Evolutionary conservation across 2,329 filamentous ascomycete species (phyloP), one percentile per base, ranked within the genome.

Genomic region (Xylariaceae sp.): DNA sequence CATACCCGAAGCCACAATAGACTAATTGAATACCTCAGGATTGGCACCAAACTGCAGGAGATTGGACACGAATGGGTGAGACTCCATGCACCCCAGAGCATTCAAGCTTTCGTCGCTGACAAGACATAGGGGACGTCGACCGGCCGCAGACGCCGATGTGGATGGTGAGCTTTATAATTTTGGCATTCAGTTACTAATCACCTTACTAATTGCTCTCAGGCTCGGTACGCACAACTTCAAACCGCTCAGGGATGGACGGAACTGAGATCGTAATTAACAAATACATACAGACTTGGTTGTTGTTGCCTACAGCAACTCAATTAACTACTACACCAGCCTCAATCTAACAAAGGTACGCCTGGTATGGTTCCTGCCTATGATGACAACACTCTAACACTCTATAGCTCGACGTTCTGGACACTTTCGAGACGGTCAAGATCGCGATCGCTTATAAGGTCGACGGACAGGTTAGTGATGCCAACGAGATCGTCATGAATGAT

Each of bases 391-490:
- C 22, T 43, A 31, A 31, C 41, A 14, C 41, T 43, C n/a, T 12
- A 10, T 32, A 82, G 68, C 77, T 88, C 22, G 85, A 88, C 58
- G 77, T 90, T 33, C 75, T 90, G 14, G 86, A 89, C 64, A 80
- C 80, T 38, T 89, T 95, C 65, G 75, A 80, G 9, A 84, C 83
- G 62, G 78, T 95, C 69, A 87, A 90, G 68, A 39, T 41, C 32
- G 18, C 18, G 6, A 44, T 17, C 17, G 31, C 31, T 11, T 27
- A 36, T 15, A 42, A 18, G 33, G 17, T 44, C 11, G 27, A 48
- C n/a, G 33, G 22, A 11, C 4, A 32, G 31, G 18, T 22, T 11
- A 33, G 41, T 43, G 41, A 31, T 31, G 18, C 33, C 35, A 43
- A 48, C 40, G 12, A 48, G 40, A 39, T n/a, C 12, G 32, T 35